Conservation (phyloP, 148 eudicot species). For the Tetragonia tetragonoides region DNA sequence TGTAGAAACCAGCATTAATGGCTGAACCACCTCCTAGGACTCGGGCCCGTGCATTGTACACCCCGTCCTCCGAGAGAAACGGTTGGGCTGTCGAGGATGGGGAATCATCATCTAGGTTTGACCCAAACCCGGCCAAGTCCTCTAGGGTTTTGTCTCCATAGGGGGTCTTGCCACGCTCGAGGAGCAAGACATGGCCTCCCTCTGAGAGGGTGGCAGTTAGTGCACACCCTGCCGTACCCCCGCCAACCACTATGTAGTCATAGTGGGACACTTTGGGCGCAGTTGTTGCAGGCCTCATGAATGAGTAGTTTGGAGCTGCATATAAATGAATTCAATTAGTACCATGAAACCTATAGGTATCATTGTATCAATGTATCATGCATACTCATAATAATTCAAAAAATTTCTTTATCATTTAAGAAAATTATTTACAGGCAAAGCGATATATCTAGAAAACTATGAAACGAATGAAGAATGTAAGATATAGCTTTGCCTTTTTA, state of each 20-base stretch:
- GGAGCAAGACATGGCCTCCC: slow-evolving; percentile 33
- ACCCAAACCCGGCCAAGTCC: slow-evolving; percentile 22
- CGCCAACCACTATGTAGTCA: slow-evolving; percentile 48
- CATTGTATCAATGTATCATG: too few relatives aligned
- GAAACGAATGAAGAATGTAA: too few relatives aligned
- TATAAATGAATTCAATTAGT: too few relatives aligned
- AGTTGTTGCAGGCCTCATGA: slow-evolving; percentile 24
- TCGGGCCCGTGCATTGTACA: slow-evolving; percentile 39
- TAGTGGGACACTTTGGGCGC: slow-evolving; percentile 30
- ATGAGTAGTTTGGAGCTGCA: slow-evolving; percentile 39
- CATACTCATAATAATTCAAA: too few relatives aligned
- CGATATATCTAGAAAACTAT: too few relatives aligned
- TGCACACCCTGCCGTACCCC: slow-evolving; percentile 48
- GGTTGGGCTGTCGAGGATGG: slow-evolving; percentile 38
- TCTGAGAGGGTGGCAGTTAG: slow-evolving; percentile 49
- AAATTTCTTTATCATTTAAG: too few relatives aligned
- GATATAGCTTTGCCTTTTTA: too few relatives aligned
- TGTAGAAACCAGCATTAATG: slow-evolving; percentile 53
- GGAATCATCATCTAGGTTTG: slow-evolving; percentile 28
- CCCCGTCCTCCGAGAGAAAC: slow-evolving; percentile 50
- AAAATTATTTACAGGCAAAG: too few relatives aligned
- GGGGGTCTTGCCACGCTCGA: slow-evolving; percentile 52
- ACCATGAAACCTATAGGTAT: too few relatives aligned
- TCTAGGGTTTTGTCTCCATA: slow-evolving; percentile 32
- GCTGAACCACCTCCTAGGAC: slow-evolving; percentile 51